A percentile compares a stretch with the other conserved stretches of the same genome.
Conservation (phyloP, 495 filamentous ascomycete genomes). For the Penicillium steckii region DNA sequence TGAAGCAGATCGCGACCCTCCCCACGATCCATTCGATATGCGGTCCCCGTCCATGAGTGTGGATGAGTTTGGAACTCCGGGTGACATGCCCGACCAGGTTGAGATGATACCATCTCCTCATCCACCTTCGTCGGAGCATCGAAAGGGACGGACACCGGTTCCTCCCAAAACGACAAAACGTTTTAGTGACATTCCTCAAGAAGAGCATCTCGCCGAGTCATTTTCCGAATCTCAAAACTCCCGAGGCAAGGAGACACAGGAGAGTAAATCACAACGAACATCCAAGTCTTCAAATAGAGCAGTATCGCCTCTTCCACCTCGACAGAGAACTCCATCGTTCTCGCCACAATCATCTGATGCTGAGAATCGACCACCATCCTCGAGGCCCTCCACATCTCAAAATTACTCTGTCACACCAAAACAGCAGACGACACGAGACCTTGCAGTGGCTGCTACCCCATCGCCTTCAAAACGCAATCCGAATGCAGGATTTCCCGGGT, state of each 20-base stretch:
- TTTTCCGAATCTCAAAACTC: conserved; percentile 27
- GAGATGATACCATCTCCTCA: conserved; percentile 22
- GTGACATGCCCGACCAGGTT: conserved; percentile 26
- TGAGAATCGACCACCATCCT: conserved; percentile 72
- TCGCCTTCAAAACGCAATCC: conserved; percentile 68
- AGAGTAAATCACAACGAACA: conserved; percentile 3
- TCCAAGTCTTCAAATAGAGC: conserved; percentile 15
- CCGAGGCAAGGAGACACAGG: conserved; percentile 1
- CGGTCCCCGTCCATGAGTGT: conserved; percentile 17
- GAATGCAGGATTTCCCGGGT: conserved; percentile 54
- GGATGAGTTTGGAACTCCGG: conserved; percentile 19
- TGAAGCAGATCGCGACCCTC: conserved; percentile 1
- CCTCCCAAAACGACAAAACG: conserved; percentile 45
- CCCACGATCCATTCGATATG: conserved; percentile 4
- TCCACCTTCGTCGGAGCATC: conserved; percentile 18
- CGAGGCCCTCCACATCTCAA: conserved; percentile 46
- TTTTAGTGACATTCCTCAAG: conserved; percentile 45
- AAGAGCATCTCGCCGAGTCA: conserved; percentile 38
- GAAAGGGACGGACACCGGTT: conserved; percentile 28
- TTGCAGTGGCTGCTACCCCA: conserved; percentile 57
- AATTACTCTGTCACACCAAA: conserved; percentile 37
- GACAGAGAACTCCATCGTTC: conserved; percentile 49
- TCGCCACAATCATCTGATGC: conserved; percentile 79
- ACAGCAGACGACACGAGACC: conserved; percentile 35
- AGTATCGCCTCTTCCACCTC: conserved; percentile 35